Base-by-base conservation (phyloP, 2,329 filamentous ascomycete species). In the Verticillium longisporum region DNA sequence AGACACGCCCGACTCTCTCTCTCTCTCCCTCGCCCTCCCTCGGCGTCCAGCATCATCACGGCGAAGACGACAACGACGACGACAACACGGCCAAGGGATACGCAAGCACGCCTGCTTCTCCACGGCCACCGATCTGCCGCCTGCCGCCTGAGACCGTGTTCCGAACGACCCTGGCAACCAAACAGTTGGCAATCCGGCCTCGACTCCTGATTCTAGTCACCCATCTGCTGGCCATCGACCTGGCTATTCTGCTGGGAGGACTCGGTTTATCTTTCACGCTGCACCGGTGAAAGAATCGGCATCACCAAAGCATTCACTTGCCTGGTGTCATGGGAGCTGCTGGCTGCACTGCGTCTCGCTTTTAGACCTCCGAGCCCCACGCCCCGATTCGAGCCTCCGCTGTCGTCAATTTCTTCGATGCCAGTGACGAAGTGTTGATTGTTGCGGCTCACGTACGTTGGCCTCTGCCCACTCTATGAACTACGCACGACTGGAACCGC, bases 221-320 rank as follows among this genome's bases (percentile, higher is more conserved):
- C 45, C 7, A 14, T 26, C 7, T 10, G n/a, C 2, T 18, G 18
- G 7, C 13, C 45, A 21, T 18, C 45, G n/a, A 26, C 7, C 9
- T 18, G 11, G n/a, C 18, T 5, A 18, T 50, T 18, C n/a, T 26
- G 45, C 13, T 18, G 6, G 10, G 9, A 50, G 45, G n/a, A 26
- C 45, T 50, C 13, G n/a, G 10, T 7, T 4, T 26, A 7, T 50
- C n/a, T 26, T 18, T 18, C n/a, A n/a, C 3, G 9, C 13, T 13
- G 7, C 34, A 36, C 2, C 34, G 10, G 45, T 26, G n/a, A 18
- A 50, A 21, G 6, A 21, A 21, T 14, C 18, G n/a, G 45, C 15
- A 41, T 21, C 45, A 50, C n/a, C 54, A 32, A 26, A 55, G 41
- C 45, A 55, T 59, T 59, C 57, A 31, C 57, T 59, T 59, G 57